Base-by-base conservation (phyloP, 345 rosid species). In the Brassica juncea region DNA sequence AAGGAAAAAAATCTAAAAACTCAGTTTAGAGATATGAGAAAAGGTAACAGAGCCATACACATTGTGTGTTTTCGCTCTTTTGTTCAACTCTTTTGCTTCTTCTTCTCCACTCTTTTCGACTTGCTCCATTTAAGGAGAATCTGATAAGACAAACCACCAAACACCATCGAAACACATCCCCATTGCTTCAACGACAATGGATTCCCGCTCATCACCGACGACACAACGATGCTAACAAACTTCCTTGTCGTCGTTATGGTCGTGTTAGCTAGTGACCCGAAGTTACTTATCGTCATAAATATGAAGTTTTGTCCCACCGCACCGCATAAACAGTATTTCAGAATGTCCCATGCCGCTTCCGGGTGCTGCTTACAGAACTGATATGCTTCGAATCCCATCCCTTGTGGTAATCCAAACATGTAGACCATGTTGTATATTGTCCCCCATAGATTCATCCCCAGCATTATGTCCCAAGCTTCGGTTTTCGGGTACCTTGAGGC, bases 221-320 rank as follows among this genome's bases (percentile, higher is more conserved):
- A 95, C 7, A 95, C 90, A 19, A 95, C 91, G 2, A 93, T 95
- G 86, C 99, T 91, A 55, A 91, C 94, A 67, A 93, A 95, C 82
- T 94, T 94, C 75, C 96, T 91, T 0, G 98, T 91, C 2, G 99
- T 95, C 76, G 98, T 93, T 67, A 95, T 91, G 65, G 97, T 95
- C 66, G 98, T 90, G 89, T 91, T 92, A 35, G 99, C 91, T 5
- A 95, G 89, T 6, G 98, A 95, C 31, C 99, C 99, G 31, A 95
- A 93, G 77, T 89, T 87, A 83, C 97, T 91, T 25, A 95, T 95
- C 31, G 99, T 95, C 72, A 95, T 82, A 74, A 95, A 95, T 70
- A 95, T 95, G 86, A 95, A 95, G 82, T 95, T 95, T 82, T 95
- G 97, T 39, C 99, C 98, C 35, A 95, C 92, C 3, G 98, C 94